Evolutionary conservation across 495 filamentous ascomycete genomes (phyloP).

Genomic region (Arthonia radiata): DNA sequence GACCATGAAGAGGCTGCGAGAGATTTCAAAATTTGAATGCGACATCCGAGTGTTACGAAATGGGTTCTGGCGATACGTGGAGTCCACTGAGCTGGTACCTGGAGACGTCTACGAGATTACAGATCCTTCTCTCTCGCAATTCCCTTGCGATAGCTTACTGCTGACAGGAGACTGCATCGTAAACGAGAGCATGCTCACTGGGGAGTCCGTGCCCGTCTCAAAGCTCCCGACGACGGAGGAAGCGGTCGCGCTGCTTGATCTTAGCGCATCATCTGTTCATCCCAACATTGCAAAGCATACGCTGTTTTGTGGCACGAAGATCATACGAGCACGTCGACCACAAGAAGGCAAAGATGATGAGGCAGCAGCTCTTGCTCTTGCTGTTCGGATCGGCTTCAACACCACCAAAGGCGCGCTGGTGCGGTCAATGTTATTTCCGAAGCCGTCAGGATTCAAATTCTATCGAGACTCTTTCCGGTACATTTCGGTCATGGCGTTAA

Average conservation of each 20-base stretch:
- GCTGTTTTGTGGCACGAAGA: conserved; percentile 84
- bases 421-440: conserved; percentile 95
- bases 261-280: conserved; percentile 52
- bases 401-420: conserved; percentile 93
- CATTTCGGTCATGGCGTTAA: conserved; percentile 86
- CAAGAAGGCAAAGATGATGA: conserved; percentile 70
- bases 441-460: conserved; percentile 94
- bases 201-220: conserved; percentile 90
- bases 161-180: conserved; percentile 92
- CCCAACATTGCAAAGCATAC: conserved; percentile 67
- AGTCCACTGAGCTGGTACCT: conserved; percentile 72
- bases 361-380: conserved; percentile 75
- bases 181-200: conserved; percentile 98
- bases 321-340: conserved; percentile 70
- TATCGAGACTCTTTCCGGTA: conserved; percentile 95
- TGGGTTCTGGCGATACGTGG: conserved; percentile 81
- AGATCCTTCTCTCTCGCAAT: conserved; percentile 78
- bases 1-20: conserved; percentile 76
- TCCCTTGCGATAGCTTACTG: conserved; percentile 82
- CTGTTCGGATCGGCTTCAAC: conserved; percentile 82
- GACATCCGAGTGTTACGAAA: conserved; percentile 80
- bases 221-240: conserved; percentile 74
- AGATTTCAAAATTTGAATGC: conserved; percentile 86
- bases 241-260: conserved; percentile 43
- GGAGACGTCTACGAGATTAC: conserved; percentile 96